A percentile compares a stretch with the other conserved stretches of the same genome.
Evolutionary conservation across 106 monocot genomes (phyloP).

Genomic region (Platanthera zijinensis): DNA sequence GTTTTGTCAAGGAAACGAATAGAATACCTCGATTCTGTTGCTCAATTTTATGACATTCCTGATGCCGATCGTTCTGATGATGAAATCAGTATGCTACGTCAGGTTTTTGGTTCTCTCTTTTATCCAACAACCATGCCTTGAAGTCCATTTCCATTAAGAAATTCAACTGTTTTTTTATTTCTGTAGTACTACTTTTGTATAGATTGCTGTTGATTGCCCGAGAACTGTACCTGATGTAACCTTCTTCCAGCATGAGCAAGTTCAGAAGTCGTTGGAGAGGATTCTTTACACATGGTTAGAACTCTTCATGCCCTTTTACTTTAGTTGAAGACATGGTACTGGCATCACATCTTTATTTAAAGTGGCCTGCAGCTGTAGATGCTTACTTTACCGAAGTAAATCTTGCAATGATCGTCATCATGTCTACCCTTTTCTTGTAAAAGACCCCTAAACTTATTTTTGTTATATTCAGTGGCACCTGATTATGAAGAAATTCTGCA

Average conservation of each 20-base stretch:
- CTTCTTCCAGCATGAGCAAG: slow-evolving; percentile 85
- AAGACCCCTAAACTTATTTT: not conserved
- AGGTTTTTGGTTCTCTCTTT: slow-evolving; percentile 36
- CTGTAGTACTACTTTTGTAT: slow-evolving; percentile 5
- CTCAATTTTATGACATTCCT: slow-evolving; percentile 93
- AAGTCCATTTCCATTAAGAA: not conserved
- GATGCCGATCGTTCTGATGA: slow-evolving; percentile 90
- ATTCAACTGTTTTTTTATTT: not conserved
- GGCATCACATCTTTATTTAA: not conserved
- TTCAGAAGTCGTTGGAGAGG: slow-evolving; percentile 96
- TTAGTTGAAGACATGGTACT: not conserved
- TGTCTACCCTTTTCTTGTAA: not conserved
- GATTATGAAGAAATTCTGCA: too few species aligned
- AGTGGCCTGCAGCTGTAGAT: too few species aligned
- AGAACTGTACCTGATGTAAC: slow-evolving; percentile 97
- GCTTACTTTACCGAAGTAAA: not conserved
- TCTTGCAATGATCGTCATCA: not conserved
- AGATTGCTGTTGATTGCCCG: slow-evolving; percentile 98
- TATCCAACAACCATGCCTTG: not conserved
- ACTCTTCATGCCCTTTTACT: slow-evolving; percentile 9
- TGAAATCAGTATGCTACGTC: slow-evolving; percentile 98
- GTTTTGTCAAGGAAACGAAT: slow-evolving; percentile 73
- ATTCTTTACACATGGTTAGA: slow-evolving; percentile 94
- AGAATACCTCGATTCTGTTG: slow-evolving; percentile 95
- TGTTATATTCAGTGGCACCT: too few species aligned